These are phyloP conservation scores for Candida easanensis DNA, from an alignment of 805 yeast genomes.

Conservation along the genomic window DNA sequence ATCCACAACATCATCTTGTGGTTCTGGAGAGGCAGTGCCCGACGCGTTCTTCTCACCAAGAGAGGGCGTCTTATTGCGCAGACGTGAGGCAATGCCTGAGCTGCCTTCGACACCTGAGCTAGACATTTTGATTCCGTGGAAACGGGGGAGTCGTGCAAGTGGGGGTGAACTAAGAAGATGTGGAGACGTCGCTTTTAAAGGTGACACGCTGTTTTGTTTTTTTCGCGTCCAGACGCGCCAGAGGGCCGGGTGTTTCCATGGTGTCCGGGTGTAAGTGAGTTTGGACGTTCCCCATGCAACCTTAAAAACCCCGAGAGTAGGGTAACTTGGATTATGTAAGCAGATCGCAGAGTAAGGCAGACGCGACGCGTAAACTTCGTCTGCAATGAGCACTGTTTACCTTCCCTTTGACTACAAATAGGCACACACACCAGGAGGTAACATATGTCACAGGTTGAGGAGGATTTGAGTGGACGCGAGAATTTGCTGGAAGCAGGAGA, in stretches of 20 bases:
- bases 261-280: background rate
- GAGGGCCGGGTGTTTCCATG: background rate
- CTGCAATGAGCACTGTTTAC: too few relatives aligned
- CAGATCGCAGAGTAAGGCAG: background rate
- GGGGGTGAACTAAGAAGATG: background rate
- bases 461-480: background rate
- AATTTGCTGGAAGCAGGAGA: constrained; percentile 7
- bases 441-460: too few relatives aligned
- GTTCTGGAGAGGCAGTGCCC: background rate
- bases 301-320: too few relatives aligned
- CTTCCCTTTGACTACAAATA: too few relatives aligned
- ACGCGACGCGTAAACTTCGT: constrained; percentile 1
- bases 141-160: background rate
- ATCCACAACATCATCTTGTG: constrained; percentile 14
- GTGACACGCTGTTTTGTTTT: constrained; percentile 16
- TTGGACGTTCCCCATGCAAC: too few relatives aligned
- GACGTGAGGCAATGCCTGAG: constrained; percentile 20
- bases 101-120: constrained; percentile 14
- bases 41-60: constrained; percentile 3
- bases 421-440: background rate
- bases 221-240: constrained; percentile 6
- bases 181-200: background rate
- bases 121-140: constrained; percentile 10
- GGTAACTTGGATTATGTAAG: too few relatives aligned
- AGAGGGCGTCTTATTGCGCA: constrained; percentile 19